Percentiles rank a stretch among this genome's conserved stretches.
Conservation (phyloP, 495 filamentous ascomycete genomes). For the Podospora conica region DNA sequence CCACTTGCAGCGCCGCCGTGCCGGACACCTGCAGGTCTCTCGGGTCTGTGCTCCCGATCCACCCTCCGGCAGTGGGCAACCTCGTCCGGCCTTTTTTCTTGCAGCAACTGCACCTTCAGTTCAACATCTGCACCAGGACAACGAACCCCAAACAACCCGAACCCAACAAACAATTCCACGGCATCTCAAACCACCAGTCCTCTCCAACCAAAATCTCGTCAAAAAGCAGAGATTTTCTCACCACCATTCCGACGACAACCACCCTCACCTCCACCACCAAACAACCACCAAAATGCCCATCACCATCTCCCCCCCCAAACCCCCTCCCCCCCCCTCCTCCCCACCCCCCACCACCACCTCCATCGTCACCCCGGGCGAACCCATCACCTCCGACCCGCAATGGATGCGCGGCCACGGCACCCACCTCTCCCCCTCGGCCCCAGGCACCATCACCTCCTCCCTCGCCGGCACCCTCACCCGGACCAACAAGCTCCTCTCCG, state of each 20-base stretch:
- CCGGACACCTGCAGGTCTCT: not conserved
- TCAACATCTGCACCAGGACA: not conserved
- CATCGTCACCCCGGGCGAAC: conserved; percentile 84
- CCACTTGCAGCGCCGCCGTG: conserved; percentile 1
- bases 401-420: conserved; percentile 97
- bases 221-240: not conserved
- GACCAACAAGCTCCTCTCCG: conserved; percentile 93
- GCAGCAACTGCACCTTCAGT: not conserved
- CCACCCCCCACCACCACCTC: not conserved
- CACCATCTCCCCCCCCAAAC: conserved; percentile 65
- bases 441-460: conserved; percentile 66
- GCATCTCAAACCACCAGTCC: not conserved
- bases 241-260: not conserved
- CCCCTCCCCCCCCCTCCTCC: not conserved
- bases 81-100: not conserved
- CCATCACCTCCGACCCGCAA: conserved; percentile 83
- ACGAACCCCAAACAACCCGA: not conserved
- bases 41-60: not conserved
- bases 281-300: conserved; percentile 58
- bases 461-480: conserved; percentile 81
- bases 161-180: not conserved
- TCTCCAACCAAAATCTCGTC: not conserved
- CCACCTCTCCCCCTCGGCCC: conserved; percentile 52
- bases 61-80: not conserved
- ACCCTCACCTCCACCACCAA: not conserved